phyloP scores from a whole-genome alignment of 441 rosid genomes.

The Monsonia emarginata region DNA sequence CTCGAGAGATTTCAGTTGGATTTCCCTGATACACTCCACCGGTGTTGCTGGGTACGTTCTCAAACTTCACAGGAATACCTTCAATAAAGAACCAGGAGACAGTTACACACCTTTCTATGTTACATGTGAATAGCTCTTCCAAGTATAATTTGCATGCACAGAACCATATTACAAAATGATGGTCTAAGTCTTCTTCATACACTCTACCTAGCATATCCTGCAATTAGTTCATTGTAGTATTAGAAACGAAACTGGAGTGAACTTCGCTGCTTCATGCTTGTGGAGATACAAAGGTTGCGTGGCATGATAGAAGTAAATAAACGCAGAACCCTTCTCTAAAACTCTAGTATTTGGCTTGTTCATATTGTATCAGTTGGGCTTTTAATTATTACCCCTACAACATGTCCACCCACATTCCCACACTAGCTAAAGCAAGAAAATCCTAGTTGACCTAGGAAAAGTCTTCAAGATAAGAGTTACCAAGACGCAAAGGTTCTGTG shows the following conservation, averaged over 20 bases:
- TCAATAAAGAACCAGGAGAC: background rate
- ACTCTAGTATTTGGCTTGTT: background rate
- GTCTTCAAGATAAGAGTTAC: no score
- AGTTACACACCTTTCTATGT: background rate
- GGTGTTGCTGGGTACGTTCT: background rate
- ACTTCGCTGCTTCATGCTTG: background rate
- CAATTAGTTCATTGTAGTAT: background rate
- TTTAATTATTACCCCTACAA: background rate
- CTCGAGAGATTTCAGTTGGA: background rate
- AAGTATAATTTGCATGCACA: background rate
- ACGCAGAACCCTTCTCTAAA: background rate
- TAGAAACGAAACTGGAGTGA: background rate
- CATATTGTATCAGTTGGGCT: background rate
- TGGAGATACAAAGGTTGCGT: background rate
- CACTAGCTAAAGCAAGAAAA: background rate
- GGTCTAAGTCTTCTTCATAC: background rate
- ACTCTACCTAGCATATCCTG: no score
- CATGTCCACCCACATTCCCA: background rate
- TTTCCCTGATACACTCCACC: background rate
- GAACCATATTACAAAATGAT: background rate
- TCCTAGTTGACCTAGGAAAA: no score
- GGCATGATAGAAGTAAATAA: background rate
- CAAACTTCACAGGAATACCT: background rate
- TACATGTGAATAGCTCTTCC: background rate
- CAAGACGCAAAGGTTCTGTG: background rate